These are phyloP conservation scores for Fusarium fujikuroi DNA, from an alignment of 2,329 filamentous ascomycete genomes.

Conservation along the genomic window DNA sequence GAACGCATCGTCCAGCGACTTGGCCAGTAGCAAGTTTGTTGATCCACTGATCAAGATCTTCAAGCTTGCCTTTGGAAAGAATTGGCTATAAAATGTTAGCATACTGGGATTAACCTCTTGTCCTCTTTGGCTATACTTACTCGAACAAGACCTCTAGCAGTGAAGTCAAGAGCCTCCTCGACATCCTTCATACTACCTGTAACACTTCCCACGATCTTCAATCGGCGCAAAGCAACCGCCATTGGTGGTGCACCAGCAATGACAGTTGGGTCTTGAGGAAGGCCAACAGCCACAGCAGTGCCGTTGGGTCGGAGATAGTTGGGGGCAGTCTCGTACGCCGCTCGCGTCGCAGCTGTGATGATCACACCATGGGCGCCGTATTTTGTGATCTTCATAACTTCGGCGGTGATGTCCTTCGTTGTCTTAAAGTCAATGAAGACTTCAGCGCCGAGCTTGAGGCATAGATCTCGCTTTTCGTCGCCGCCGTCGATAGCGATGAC, in stretches of 20 bases:
- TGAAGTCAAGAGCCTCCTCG: constrained; percentile 44
- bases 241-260: constrained; percentile 38
- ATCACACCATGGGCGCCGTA: constrained; percentile 89
- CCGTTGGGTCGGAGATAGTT: constrained; percentile 84
- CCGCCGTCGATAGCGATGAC: constrained; percentile 83
- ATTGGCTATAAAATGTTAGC: constrained; percentile 34
- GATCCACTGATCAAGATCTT: constrained; percentile 39
- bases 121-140: background rate
- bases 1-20: constrained; percentile 39
- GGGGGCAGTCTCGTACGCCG: constrained; percentile 92
- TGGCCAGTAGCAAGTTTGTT: constrained; percentile 37
- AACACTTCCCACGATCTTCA: constrained; percentile 43
- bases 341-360: constrained; percentile 83
- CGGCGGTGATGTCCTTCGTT: constrained; percentile 78
- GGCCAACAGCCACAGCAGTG: constrained; percentile 83
- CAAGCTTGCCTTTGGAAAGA: constrained; percentile 39
- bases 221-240: constrained; percentile 19
- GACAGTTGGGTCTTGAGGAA: constrained; percentile 61
- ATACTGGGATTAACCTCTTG: rapidly evolving
- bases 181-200: constrained; percentile 40
- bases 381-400: constrained; percentile 76
- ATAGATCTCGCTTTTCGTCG: constrained; percentile 78
- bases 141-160: constrained; percentile 35
- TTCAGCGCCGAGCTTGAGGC: constrained; percentile 73
- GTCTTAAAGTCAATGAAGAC: constrained; percentile 81